Base-by-base conservation (phyloP, 192 early-diverging fungal species). In the Kappamyces sp. region DNA sequence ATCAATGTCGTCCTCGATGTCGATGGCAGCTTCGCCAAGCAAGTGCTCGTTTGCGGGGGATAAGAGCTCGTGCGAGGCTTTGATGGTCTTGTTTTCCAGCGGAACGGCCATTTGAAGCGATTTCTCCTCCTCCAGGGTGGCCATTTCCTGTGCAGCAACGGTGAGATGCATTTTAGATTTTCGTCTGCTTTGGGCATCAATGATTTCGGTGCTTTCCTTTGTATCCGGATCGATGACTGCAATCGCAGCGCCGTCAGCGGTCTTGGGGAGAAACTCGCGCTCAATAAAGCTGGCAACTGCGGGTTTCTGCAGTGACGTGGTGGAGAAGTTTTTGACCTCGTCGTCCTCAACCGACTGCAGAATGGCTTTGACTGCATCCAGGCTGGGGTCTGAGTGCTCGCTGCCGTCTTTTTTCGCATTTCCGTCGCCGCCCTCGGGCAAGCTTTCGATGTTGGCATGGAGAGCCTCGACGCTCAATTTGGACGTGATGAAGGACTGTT, bases 311-410 rank as follows among this genome's bases (percentile, higher is more conserved):
- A 43, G 41, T 12, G 40, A 34, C 11, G 50, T 38, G 15, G 35
- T 52, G n/a, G 40, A n/a, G n/a, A 52, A 34, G 36, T 52, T 38
- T 30, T 22, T 52, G 22, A 52, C 40, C n/a, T 52, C 50, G 12
- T 12, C 11, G 15, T 1, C 40, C 40, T 52, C 50, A 12, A 52
- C 50, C 40, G 5, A 9, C 29, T 52, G 35, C 50, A 52, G 40
- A 29, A 52, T 52, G n/a, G n/a, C n/a, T n/a, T n/a, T n/a, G n/a
- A n/a, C n/a, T n/a, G n/a, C n/a, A n/a, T n/a, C n/a, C n/a, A n/a
- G n/a, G n/a, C n/a, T n/a, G n/a, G n/a, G n/a, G n/a, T n/a, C n/a
- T n/a, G n/a, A n/a, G n/a, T n/a, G n/a, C n/a, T n/a, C n/a, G n/a
- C n/a, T n/a, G n/a, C n/a, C n/a, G n/a, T n/a, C n/a, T n/a, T n/a